Base-by-base conservation (phyloP, 2,329 filamentous ascomycete genomes). In the Neoarthrinium moseri region DNA sequence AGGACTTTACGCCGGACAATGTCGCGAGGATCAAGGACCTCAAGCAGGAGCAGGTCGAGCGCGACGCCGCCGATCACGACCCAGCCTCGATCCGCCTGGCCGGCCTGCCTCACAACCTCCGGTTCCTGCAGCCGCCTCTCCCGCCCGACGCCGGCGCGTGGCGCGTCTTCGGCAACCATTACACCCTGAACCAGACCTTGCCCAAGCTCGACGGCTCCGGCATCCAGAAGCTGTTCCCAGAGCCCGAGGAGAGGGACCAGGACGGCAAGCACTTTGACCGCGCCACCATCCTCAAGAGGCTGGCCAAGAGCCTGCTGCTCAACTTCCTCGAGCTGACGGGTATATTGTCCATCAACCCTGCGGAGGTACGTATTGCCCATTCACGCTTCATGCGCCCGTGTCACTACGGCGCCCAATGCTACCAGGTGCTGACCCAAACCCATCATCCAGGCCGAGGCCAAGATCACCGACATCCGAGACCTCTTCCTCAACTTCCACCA, bases 401-500 rank as follows among this genome's bases (percentile, higher is more conserved):
- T n/a, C n/a, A n/a, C n/a, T n/a, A n/a, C n/a, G n/a, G n/a, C n/a
- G n/a, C n/a, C n/a, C n/a, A n/a, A n/a, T n/a, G n/a, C n/a, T n/a
- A n/a, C n/a, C n/a, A n/a, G n/a, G 6, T 24, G 11, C n/a, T 29
- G 17, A 18, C 10, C 39, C 33, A 12, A 18, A 7, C n/a, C 8
- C 15, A 21, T 18, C 20, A 1, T 2, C n/a, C n/a, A 86, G 62
- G 86, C 83, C 42, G 73, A 79, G 21, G 77, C 82, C 33, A 95
- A 95, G 63, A 77, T 92, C 36, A 74, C 82, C 35, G 87, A 97
- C 64, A 69, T 99, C 24, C 79, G 87, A 57, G 91, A 86, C 13
- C 71, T 97, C 22, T 86, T 95, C 52, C 84, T 92, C 65, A 97
- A 97, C 65, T 87, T 95, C 60, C 91, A 96, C 67, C 89, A 95